A percentile compares a stretch with the other conserved stretches of the same genome.
phyloP scores from a whole-genome alignment of 805 yeast genomes.

The Candida pini region DNA sequence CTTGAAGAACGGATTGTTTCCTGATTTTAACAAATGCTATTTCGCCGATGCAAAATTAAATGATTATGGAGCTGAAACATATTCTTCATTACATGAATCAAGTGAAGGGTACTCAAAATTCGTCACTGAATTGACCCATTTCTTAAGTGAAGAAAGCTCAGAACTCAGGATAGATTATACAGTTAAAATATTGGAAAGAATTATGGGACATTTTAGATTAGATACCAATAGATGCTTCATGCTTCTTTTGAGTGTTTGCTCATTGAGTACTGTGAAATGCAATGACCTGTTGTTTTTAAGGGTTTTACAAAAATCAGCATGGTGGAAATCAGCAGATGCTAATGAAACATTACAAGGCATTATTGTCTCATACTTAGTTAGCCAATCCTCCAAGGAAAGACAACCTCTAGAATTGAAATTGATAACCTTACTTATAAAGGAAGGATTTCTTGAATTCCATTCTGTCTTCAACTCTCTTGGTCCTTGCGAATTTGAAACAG shows the following conservation, averaged over 20 bases:
- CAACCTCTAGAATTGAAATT: slow-evolving; percentile 23
- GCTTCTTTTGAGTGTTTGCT: slow-evolving; percentile 48
- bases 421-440: slow-evolving; percentile 55
- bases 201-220: slow-evolving; percentile 70
- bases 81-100: slow-evolving; percentile 66
- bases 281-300: slow-evolving; percentile 42
- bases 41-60: slow-evolving; percentile 26
- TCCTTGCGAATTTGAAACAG: slow-evolving; percentile 35
- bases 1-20: slow-evolving; percentile 24
- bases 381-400: slow-evolving; percentile 35
- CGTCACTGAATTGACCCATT: slow-evolving; percentile 40
- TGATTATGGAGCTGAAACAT: slow-evolving; percentile 30
- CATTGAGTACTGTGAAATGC: slow-evolving; percentile 38
- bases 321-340: slow-evolving; percentile 43
- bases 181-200: slow-evolving; percentile 41
- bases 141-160: slow-evolving; percentile 37
- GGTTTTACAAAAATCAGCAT: slow-evolving; percentile 48
- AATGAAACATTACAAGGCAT: slow-evolving; percentile 18
- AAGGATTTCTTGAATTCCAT: slow-evolving; percentile 60
- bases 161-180: slow-evolving; percentile 37
- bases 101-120: slow-evolving; percentile 73
- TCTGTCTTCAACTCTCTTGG: slow-evolving; percentile 50
- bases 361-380: slow-evolving; percentile 23
- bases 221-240: slow-evolving; percentile 72
- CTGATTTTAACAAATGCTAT: slow-evolving; percentile 23